Base-by-base conservation (phyloP, 345 rosid species). In the Zanthoxylum bungeanum region DNA sequence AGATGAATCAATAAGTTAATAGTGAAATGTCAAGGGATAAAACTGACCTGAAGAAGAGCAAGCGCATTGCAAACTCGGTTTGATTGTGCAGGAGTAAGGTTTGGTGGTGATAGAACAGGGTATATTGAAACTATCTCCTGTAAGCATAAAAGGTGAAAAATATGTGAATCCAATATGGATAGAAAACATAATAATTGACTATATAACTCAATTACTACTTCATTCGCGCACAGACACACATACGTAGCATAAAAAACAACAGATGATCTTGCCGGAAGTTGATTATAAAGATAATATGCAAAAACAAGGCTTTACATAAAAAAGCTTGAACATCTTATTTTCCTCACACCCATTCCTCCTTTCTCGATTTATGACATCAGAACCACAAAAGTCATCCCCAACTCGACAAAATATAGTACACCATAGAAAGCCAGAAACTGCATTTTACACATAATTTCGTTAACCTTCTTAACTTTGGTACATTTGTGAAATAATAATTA, bases 91-190 rank as follows among this genome's bases (percentile, higher is more conserved):
- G 96, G 93, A 75, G 88, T 82, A 64, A 96, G 80, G 79, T 84
- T 89, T 17, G 98, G 99, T 27, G 99, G 98, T 9, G 99, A 82
- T 21, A 96, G 89, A 79, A 91, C 94, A 79, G 97, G 94, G 76
- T 93, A 96, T 82, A 96, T 91, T 52, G 96, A 93, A 60, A 96
- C 94, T 39, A 96, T 93, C 83, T 96, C 99, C 99, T 96, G 91
- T 70, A 74, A 71, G 42, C 25, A 77, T 62, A 61, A 71, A 34
- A 2, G 36, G 17, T 21, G 19, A 8, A 36, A 19, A 56, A 1
- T 27, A 6, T 14, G 60, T 46, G n/a, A 72, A 6, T 33, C 24
- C 33, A 19, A 52, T 27, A 42, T 36, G 1, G 36, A 46, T 9
- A 46, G 33, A 11, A 27, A 33, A 58, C 34, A 55, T 12, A 55